Evolutionary conservation across 331 rosid genomes (phyloP).

Genomic region (Phaseolus coccineus): DNA sequence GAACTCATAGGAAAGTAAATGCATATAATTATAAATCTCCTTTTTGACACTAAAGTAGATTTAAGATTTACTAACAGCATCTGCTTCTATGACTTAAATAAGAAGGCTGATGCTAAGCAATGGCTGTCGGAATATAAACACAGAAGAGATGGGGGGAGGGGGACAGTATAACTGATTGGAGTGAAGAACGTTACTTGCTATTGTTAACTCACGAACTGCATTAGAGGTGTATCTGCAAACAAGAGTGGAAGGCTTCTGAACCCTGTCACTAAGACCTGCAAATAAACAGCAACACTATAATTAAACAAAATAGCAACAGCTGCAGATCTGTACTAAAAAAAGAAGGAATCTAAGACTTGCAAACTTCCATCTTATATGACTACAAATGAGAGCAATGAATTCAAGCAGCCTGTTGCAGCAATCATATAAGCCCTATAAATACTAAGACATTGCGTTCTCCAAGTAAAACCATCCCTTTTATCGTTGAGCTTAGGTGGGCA

Average conservation of each 20-base stretch:
- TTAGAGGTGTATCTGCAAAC: conserved; percentile 72
- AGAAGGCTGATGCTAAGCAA: background rate
- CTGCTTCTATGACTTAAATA: conserved; percentile 1
- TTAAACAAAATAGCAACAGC: background rate
- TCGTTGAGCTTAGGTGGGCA: background rate
- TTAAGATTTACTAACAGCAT: conserved; percentile 33
- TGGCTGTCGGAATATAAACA: conserved; percentile 3
- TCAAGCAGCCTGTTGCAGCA: background rate
- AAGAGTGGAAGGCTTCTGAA: conserved; percentile 93
- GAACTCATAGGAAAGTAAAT: conserved; percentile 4
- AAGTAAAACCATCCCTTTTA: background rate
- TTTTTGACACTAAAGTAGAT: conserved; percentile 21
- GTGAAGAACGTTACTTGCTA: conserved; percentile 74
- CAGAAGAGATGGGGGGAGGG: background rate
- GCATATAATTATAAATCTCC: background rate
- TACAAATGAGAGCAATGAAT: background rate
- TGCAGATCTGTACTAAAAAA: background rate
- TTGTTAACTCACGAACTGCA: conserved; percentile 72
- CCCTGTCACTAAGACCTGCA: conserved; percentile 77
- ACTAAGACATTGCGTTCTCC: background rate
- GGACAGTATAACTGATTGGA: background rate
- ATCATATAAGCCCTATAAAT: conserved; percentile 6
- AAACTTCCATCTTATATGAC: background rate
- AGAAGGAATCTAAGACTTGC: conserved; percentile 24
- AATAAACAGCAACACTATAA: background rate